These are phyloP conservation scores for Nannizzia gypsea DNA, from an alignment of 2,329 filamentous ascomycete species.

Conservation along the genomic window DNA sequence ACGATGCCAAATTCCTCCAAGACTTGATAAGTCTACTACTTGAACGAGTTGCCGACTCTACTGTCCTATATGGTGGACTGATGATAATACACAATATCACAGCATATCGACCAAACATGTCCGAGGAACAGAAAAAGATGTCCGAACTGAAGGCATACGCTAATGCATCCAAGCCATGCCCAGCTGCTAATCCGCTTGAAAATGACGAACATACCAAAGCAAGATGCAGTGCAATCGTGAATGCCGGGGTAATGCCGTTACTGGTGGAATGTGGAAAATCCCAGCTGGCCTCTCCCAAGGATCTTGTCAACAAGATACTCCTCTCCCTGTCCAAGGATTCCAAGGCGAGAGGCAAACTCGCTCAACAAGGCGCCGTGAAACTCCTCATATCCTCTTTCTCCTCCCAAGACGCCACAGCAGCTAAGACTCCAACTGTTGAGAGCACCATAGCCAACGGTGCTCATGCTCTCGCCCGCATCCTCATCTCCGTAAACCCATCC, in stretches of 20 bases:
- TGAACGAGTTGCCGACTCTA: conserved; percentile 48
- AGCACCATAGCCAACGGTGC: conserved; percentile 47
- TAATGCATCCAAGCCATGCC: conserved; percentile 57
- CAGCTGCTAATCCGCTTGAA: conserved; percentile 52
- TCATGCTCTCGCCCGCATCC: conserved; percentile 70
- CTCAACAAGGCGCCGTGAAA: conserved; percentile 87
- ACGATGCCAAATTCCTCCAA: conserved; percentile 56
- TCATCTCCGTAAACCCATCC: conserved; percentile 74
- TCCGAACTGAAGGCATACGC: conserved; percentile 88
- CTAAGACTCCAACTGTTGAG: conserved; percentile 26
- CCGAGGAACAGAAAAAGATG: conserved; percentile 88
- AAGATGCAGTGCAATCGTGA: conserved; percentile 67
- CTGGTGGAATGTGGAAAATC: conserved; percentile 63
- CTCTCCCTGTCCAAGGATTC: conserved; percentile 64
- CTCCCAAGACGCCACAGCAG: conserved; percentile 29
- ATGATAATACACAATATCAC: conserved; percentile 81
- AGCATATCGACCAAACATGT: conserved; percentile 60
- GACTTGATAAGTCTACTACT: conserved; percentile 47
- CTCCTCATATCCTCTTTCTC: conserved; percentile 61
- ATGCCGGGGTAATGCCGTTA: conserved; percentile 63
- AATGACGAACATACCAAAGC: conserved; percentile 62
- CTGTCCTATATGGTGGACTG: conserved; percentile 70
- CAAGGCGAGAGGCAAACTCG: conserved; percentile 63
- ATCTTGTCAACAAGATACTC: conserved; percentile 64
- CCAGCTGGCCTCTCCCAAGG: conserved; percentile 52